phyloP scores from a whole-genome alignment of 2,329 filamentous ascomycete species.

The Colletotrichum lentis region DNA sequence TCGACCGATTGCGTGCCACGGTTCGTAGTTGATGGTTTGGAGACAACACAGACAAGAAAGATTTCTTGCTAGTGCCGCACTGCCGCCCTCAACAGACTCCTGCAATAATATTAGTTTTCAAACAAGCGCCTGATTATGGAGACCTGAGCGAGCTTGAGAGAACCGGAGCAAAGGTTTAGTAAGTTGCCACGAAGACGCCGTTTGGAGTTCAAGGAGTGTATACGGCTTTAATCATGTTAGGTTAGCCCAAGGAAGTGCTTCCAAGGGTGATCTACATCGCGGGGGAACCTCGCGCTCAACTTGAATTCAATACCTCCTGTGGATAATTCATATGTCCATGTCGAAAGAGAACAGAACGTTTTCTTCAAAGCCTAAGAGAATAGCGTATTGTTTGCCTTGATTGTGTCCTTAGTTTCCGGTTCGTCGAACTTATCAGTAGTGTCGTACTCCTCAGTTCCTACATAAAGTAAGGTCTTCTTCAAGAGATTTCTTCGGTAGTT shows the following conservation, averaged over 20 bases:
- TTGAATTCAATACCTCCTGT: neutral
- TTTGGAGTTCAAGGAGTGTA: neutral
- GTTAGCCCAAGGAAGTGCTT: neutral
- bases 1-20: neutral
- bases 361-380: slow-evolving; percentile 9
- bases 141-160: slow-evolving; percentile 10
- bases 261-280: neutral
- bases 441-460: slow-evolving; percentile 8
- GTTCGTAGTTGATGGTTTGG: slow-evolving; percentile 1
- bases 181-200: slow-evolving; percentile 16
- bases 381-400: slow-evolving; percentile 4
- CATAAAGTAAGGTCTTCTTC: slow-evolving; percentile 2
- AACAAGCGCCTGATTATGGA: neutral
- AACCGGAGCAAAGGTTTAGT: neutral
- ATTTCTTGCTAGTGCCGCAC: neutral
- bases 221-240: neutral
- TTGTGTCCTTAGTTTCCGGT: neutral
- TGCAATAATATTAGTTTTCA: slow-evolving; percentile 6
- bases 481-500: neutral
- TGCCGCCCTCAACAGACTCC: neutral
- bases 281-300: slow-evolving; percentile 10
- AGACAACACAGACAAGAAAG: neutral
- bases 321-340: neutral
- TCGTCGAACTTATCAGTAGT: neutral
- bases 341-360: neutral